Evolutionary conservation across 2,329 filamentous ascomycete species (phyloP), one percentile per base, ranked within the genome.

Genomic region (Microdochium nivale): DNA sequence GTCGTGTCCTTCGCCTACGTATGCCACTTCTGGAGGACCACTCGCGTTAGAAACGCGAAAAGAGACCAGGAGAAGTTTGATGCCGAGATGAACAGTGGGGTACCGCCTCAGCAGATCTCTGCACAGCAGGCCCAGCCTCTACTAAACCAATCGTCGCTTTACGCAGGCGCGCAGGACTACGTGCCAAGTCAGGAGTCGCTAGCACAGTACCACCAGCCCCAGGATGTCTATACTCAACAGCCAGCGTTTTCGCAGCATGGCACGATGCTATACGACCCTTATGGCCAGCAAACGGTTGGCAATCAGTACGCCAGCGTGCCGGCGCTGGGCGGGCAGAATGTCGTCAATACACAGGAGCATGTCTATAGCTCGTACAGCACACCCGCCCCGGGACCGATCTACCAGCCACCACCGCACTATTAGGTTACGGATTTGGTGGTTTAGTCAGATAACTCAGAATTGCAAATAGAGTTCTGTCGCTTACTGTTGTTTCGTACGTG

Each of bases 1-100:
- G 54, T 65, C 30, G 53, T 55, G 5, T 60, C 63, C 3, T 65
- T 65, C 40, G 59, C 62, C 47, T 66, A 65, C 44, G 62, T 65
- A 14, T 59, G 60, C 49, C 64, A 66, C 55, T 44, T 44, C 40
- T 44, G 40, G 40, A 21, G 40, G n/a, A 44, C 23, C 40, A 21
- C 40, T 13, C 40, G 40, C 9, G 40, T 19, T 5, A 44, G 40
- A 23, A 19, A 19, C 40, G 10, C n/a, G 9, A 21, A 7, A 5
- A 19, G 7, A 16, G 40, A 44, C 10, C 10, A 16, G n/a, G 40
- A 44, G 13, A 44, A 44, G 40, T 23, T 44, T 7, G 23, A 5
- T 24, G 21, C 54, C 23, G 55, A 58, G 35, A 51, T 58, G 2
- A 53, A 56, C 51, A 33, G 33, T 8, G 52, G 55, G 16, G 30